These are phyloP conservation scores for Metschnikowia cerradonensis DNA, from an alignment of 805 yeast genomes.

Conservation along the genomic window DNA sequence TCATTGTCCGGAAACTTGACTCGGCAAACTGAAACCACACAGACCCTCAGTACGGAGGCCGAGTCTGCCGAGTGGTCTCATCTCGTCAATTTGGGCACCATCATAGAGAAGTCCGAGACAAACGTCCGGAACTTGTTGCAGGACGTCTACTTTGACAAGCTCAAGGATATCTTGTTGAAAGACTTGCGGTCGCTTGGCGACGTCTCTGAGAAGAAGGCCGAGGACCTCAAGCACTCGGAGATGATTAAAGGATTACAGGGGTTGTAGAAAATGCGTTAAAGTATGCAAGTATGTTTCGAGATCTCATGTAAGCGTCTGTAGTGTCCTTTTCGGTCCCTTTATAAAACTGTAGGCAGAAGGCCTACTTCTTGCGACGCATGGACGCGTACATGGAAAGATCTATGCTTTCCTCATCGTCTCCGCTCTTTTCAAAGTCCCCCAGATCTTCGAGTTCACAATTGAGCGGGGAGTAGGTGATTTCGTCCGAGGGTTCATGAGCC, in stretches of 20 bases:
- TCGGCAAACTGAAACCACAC: constrained; percentile 66
- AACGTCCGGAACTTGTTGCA: constrained; percentile 83
- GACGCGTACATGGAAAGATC: constrained; percentile 27
- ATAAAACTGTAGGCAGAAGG: background rate
- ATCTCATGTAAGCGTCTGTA: background rate
- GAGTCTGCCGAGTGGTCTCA: constrained; percentile 57
- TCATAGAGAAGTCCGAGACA: constrained; percentile 85
- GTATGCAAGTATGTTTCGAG: background rate
- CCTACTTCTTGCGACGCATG: constrained; percentile 5
- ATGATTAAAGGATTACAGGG: constrained; percentile 38
- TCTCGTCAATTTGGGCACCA: constrained; percentile 76
- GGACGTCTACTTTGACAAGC: constrained; percentile 93
- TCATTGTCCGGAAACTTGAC: constrained; percentile 79
- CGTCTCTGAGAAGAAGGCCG: constrained; percentile 26
- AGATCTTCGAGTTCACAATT: background rate
- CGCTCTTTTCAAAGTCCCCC: constrained; percentile 5
- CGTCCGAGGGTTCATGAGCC: background rate
- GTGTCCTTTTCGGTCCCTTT: background rate
- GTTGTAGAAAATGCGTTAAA: constrained; percentile 15
- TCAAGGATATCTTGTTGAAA: constrained; percentile 70
- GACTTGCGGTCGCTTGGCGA: constrained; percentile 41
- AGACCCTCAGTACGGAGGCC: constrained; percentile 35
- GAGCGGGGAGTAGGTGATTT: background rate
- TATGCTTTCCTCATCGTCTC: constrained; percentile 21
- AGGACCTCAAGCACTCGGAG: constrained; percentile 32